Evolutionary conservation across 139 green algal species (phyloP).

Genomic region (Micractinium sp.): DNA sequence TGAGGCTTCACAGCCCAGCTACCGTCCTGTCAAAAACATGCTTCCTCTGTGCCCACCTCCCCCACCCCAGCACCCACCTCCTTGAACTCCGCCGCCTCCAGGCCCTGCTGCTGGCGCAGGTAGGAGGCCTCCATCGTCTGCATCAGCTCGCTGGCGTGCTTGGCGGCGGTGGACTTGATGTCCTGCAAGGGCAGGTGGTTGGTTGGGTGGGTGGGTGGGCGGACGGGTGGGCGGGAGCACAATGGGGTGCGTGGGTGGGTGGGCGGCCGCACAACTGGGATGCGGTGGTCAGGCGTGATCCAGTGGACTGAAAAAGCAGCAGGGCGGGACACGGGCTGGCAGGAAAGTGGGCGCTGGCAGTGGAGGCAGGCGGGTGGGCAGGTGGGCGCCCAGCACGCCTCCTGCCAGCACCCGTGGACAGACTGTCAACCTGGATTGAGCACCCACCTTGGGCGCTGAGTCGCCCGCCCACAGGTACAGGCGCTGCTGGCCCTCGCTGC

Average conservation of each 20-base stretch:
- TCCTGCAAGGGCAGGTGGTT: background rate
- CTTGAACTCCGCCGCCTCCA: slow-evolving; percentile 27
- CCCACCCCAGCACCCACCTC: background rate
- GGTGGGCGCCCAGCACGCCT: too few species aligned
- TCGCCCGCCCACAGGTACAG: slow-evolving; percentile 34
- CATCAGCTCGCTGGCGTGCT: slow-evolving; percentile 25
- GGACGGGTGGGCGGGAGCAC: background rate
- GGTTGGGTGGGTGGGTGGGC: background rate
- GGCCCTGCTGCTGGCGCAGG: slow-evolving; percentile 24
- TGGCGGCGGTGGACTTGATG: slow-evolving; percentile 8
- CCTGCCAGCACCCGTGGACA: background rate
- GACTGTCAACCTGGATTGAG: background rate
- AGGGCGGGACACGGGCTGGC: background rate
- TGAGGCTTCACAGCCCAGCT: too few species aligned
- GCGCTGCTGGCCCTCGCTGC: slow-evolving; percentile 11
- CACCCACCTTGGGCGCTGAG: slow-evolving; percentile 11
- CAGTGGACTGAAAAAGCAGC: background rate
- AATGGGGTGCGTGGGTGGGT: too few species aligned
- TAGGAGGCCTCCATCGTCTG: slow-evolving; percentile 1
- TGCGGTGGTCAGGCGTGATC: too few species aligned
- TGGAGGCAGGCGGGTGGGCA: background rate
- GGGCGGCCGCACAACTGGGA: too few species aligned
- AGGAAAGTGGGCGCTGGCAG: background rate
- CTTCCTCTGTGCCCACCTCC: too few species aligned
- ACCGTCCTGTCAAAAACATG: too few species aligned